A percentile compares a stretch with the other conserved stretches of the same genome.
phyloP scores from a whole-genome alignment of 202 grass and related monocot genomes.

The Thinopyrum obtusiflorum region DNA sequence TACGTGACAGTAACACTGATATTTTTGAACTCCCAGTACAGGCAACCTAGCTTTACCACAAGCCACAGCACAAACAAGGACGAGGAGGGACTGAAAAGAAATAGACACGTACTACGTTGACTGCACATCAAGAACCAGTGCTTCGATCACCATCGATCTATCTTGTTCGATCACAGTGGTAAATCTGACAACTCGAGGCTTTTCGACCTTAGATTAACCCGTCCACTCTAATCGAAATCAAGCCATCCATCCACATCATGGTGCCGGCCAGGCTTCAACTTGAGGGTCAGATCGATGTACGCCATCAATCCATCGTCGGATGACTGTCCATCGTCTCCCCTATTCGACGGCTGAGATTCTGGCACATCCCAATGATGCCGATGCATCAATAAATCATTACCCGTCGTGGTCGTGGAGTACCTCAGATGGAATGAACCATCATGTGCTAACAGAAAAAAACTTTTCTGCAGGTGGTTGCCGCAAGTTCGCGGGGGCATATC shows the following conservation, averaged over 20 bases:
- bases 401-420: background rate
- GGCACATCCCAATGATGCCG: background rate
- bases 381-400: background rate
- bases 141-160: background rate
- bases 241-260: background rate
- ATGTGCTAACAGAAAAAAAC: conserved; percentile 18
- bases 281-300: background rate
- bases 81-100: background rate
- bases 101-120: background rate
- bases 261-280: background rate
- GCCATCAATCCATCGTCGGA: background rate
- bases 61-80: background rate
- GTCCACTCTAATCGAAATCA: background rate
- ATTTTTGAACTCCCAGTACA: background rate
- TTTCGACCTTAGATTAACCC: background rate
- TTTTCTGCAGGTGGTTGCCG: background rate
- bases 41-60: background rate
- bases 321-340: too few species aligned
- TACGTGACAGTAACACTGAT: background rate
- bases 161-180: background rate
- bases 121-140: background rate
- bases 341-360: background rate
- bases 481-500: background rate
- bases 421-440: background rate
- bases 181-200: background rate